A percentile compares a stretch with the other conserved stretches of the same genome.
Conservation (phyloP, 1,284 basidiomycete species). For the Leccinum subrobustum region DNA sequence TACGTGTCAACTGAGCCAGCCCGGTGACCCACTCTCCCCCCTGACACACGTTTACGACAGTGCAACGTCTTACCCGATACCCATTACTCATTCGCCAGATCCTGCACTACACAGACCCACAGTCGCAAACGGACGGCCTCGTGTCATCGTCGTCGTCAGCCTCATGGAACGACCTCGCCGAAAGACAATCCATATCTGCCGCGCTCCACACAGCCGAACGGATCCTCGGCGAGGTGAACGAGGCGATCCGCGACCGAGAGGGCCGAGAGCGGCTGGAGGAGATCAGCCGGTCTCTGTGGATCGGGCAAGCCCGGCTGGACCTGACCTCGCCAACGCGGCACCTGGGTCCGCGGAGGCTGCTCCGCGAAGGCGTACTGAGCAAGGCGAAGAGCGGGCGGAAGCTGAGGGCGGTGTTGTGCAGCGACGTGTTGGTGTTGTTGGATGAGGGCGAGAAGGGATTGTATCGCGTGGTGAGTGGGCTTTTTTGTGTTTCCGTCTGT, state of each 20-base stretch:
- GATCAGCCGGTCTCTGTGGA: constrained; percentile 80
- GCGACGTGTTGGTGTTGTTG: constrained; percentile 77
- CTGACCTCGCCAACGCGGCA: constrained; percentile 85
- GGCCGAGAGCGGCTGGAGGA: constrained; percentile 53
- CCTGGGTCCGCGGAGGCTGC: constrained; percentile 71
- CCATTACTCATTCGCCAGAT: constrained; percentile 88
- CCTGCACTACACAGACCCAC: constrained; percentile 68
- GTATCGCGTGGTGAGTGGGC: constrained; percentile 73
- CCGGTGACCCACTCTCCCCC: neutral
- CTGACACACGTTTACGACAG: constrained; percentile 39
- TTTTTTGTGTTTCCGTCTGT: neutral
- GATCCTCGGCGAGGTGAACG: constrained; percentile 83
- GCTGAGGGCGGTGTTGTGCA: constrained; percentile 76
- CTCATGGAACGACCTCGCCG: constrained; percentile 23
- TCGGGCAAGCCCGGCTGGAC: constrained; percentile 85
- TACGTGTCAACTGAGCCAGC: constrained; percentile 38
- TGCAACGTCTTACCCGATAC: constrained; percentile 95
- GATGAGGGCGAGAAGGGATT: constrained; percentile 65
- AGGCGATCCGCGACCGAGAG: constrained; percentile 86
- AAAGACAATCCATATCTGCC: constrained; percentile 56
- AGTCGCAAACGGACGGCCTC: neutral
- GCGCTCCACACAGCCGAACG: constrained; percentile 69
- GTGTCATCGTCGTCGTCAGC: neutral
- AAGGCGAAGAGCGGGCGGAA: constrained; percentile 87
- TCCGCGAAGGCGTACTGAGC: constrained; percentile 76